Percentiles rank a stretch among this genome's conserved stretches.
These are phyloP conservation scores for Penicillium sp. DNA, from an alignment of 2,329 filamentous ascomycete genomes.

Conservation along the genomic window DNA sequence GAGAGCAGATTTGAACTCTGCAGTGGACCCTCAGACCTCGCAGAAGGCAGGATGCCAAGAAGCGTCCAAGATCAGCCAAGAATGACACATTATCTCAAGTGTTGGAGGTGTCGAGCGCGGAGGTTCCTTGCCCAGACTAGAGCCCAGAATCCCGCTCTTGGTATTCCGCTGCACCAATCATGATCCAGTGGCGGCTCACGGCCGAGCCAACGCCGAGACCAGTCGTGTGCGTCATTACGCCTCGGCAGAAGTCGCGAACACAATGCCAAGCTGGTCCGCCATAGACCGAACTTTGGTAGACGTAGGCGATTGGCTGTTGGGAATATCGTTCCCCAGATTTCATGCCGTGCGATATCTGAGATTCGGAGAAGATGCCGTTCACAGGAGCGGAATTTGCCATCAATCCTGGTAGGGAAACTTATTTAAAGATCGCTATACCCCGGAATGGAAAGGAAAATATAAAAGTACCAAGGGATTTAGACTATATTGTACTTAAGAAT, in stretches of 20 bases:
- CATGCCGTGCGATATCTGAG: slow-evolving; percentile 2
- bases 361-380: neutral
- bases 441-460: neutral
- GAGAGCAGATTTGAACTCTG: slow-evolving; percentile 19
- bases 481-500: slow-evolving; percentile 10
- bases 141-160: slow-evolving; percentile 23
- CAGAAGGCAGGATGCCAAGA: slow-evolving; percentile 16
- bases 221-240: slow-evolving; percentile 24
- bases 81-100: slow-evolving; percentile 7
- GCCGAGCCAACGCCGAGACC: slow-evolving; percentile 19
- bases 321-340: slow-evolving; percentile 15
- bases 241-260: neutral
- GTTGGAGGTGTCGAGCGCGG: slow-evolving; percentile 10
- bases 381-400: slow-evolving; percentile 15
- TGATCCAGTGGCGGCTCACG: neutral
- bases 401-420: neutral
- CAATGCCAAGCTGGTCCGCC: slow-evolving; percentile 19
- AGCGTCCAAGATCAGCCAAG: slow-evolving; percentile 21
- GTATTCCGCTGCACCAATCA: slow-evolving; percentile 18
- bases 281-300: slow-evolving; percentile 7
- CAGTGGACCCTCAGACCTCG: slow-evolving; percentile 15
- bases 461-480: neutral
- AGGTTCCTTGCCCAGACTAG: slow-evolving; percentile 8
- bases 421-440: slow-evolving; percentile 20
- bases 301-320: slow-evolving; percentile 9